These are phyloP conservation scores for Fusarium oxysporum DNA, from an alignment of 2,329 filamentous ascomycete genomes.

Conservation along the genomic window DNA sequence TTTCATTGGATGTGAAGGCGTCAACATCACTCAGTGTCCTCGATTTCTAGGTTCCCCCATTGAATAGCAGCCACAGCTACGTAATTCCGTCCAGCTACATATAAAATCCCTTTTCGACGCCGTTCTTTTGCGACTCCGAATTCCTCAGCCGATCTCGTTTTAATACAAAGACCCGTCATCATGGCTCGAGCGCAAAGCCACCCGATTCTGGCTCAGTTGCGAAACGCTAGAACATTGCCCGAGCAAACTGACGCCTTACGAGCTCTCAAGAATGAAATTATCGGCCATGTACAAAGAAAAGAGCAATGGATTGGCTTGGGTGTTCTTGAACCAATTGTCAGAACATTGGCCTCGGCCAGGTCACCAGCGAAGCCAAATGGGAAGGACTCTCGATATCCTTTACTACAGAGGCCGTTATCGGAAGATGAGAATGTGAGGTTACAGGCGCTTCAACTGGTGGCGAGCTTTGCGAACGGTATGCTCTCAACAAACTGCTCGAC, in stretches of 20 bases:
- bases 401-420: slow-evolving; percentile 56
- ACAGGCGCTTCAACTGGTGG: slow-evolving; percentile 86
- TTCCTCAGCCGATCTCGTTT: background rate
- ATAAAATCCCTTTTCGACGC: background rate
- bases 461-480: slow-evolving; percentile 86
- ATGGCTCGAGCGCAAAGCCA: slow-evolving; percentile 68
- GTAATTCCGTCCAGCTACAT: slow-evolving; percentile 16
- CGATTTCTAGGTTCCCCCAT: slow-evolving; percentile 6
- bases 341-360: slow-evolving; percentile 55
- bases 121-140: background rate
- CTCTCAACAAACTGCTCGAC: slow-evolving; percentile 1
- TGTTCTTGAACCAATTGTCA: slow-evolving; percentile 69
- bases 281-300: slow-evolving; percentile 90
- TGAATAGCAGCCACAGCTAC: slow-evolving; percentile 23
- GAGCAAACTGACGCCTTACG: slow-evolving; percentile 73
- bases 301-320: slow-evolving; percentile 80
- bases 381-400: slow-evolving; percentile 52
- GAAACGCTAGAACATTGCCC: slow-evolving; percentile 61
- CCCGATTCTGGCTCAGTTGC: slow-evolving; percentile 68
- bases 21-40: slow-evolving; percentile 30
- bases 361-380: slow-evolving; percentile 52
- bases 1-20: slow-evolving; percentile 32
- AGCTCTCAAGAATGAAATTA: slow-evolving; percentile 86
- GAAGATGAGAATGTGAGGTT: slow-evolving; percentile 76
- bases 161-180: slow-evolving; percentile 30